phyloP scores from a whole-genome alignment of 768 basidiomycete genomes.

The Galerina sulciceps region DNA sequence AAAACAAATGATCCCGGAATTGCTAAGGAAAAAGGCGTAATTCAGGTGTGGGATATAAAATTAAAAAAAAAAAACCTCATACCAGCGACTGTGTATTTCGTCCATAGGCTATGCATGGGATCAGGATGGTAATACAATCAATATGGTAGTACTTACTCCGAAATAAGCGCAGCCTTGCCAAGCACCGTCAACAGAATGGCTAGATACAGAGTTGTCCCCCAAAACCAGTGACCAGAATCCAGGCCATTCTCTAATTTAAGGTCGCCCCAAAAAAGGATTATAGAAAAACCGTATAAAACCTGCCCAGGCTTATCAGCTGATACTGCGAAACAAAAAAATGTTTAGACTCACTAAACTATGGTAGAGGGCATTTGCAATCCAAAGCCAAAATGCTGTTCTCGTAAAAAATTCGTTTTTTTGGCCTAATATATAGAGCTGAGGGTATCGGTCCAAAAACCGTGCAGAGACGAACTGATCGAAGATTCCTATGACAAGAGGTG shows the following conservation, averaged over 20 bases:
- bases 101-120: slow-evolving; percentile 79
- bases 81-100: slow-evolving; percentile 97
- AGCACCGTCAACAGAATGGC: slow-evolving; percentile 92
- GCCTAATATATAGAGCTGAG: slow-evolving; percentile 93
- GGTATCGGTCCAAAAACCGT: slow-evolving; percentile 94
- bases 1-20: slow-evolving; percentile 97
- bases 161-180: slow-evolving; percentile 95
- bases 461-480: slow-evolving; percentile 99
- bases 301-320: slow-evolving; percentile 30
- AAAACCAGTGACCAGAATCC: slow-evolving; percentile 96
- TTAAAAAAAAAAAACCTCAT: not conserved
- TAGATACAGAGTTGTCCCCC: slow-evolving; percentile 97
- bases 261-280: slow-evolving; percentile 93
- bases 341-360: slow-evolving; percentile 79
- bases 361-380: slow-evolving; percentile 88
- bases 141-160: slow-evolving; percentile 75
- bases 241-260: slow-evolving; percentile 79
- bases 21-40: slow-evolving; percentile 45
- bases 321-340: slow-evolving; percentile 4
- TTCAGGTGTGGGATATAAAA: slow-evolving; percentile 9
- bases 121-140: not conserved
- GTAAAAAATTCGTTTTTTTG: slow-evolving; percentile 95
- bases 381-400: slow-evolving; percentile 89
- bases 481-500: slow-evolving; percentile 95
- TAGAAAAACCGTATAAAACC: slow-evolving; percentile 87